Conservation (phyloP, 1,284 basidiomycete species). For the Kwoniella shivajii region DNA sequence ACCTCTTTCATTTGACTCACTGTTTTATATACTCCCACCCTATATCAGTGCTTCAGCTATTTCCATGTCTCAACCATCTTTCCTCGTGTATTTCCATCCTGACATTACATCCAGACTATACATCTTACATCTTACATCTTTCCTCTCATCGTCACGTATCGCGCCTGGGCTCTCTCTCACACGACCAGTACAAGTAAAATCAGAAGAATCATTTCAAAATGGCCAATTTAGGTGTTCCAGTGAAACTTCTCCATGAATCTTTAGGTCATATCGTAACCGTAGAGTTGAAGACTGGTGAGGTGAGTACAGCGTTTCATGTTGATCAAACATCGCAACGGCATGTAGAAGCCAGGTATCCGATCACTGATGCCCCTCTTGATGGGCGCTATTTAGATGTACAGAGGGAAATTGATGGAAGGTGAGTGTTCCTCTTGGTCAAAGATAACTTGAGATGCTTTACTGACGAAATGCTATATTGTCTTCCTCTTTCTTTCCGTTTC, state of each 20-base stretch:
- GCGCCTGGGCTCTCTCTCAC: background rate
- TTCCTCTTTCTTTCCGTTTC: too few species aligned
- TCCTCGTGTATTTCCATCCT: too few species aligned
- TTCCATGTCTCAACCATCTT: too few species aligned
- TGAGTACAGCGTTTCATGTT: conserved; percentile 24
- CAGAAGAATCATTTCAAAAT: conserved; percentile 35
- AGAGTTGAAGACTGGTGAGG: conserved; percentile 88
- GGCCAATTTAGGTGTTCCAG: conserved; percentile 77
- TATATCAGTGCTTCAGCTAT: too few species aligned
- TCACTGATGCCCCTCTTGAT: background rate
- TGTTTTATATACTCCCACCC: too few species aligned
- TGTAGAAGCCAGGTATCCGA: background rate
- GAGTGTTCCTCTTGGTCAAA: conserved; percentile 13
- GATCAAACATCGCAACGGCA: conserved; percentile 62
- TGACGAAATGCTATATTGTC: too few species aligned
- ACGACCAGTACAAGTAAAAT: background rate
- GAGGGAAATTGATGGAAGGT: conserved; percentile 97
- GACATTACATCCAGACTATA: background rate
- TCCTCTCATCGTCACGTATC: background rate
- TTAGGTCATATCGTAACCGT: conserved; percentile 96
- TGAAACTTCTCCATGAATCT: conserved; percentile 90
- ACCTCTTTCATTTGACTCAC: background rate
- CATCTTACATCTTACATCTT: background rate
- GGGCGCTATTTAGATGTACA: conserved; percentile 69
- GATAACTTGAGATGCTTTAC: background rate